Evolutionary conservation across 192 early-diverging fungal species (phyloP), one percentile per base, ranked within the genome.

Genomic region (Chytriomyces hyalinus): DNA sequence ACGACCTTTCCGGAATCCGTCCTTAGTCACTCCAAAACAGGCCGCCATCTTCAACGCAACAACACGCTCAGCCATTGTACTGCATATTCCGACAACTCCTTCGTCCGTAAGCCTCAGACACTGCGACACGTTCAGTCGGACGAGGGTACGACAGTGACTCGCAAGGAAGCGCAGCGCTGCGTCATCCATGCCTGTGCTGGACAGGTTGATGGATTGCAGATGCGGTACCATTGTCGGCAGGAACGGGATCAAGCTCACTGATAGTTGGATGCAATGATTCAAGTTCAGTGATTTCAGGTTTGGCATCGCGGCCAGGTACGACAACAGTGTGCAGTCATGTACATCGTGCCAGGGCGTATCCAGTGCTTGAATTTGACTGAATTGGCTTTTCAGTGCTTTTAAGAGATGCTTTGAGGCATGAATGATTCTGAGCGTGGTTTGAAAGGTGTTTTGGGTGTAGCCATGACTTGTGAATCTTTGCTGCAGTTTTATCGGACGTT

Each of bases 161-260:
- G 46, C 71, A 17, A 73, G 47, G 44, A 63, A 73, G n/a, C 60
- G 24, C 7, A 73, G 6, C 4, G 71, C 71, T 7, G 43, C 53
- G 47, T 73, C 71, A 73, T 73, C 71, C 60, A 73, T 44, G 62
- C 61, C 46, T 26, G 71, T 63, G 44, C 46, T 62, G 28, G 51
- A 60, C 26, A 73, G 6, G 26, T 73, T 43, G n/a, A 73, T 7
- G 7, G 22, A 20, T 13, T 11, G 17, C 9, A 73, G 13, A 22
- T 62, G n/a, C 22, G 7, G 71, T 8, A 17, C 6, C n/a, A 73
- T 17, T 20, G 61, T 73, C 11, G 71, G 44, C 2, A 73, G 7
- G 45, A 73, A 73, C 7, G 71, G 71, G 60, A 73, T 73, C 57
- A 73, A n/a, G 28, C 45, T 73, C 26, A 73, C 61, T 45, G 59